Base-by-base conservation (phyloP, 1,284 basidiomycete species). In the Cryptococcus amylolentus region DNA sequence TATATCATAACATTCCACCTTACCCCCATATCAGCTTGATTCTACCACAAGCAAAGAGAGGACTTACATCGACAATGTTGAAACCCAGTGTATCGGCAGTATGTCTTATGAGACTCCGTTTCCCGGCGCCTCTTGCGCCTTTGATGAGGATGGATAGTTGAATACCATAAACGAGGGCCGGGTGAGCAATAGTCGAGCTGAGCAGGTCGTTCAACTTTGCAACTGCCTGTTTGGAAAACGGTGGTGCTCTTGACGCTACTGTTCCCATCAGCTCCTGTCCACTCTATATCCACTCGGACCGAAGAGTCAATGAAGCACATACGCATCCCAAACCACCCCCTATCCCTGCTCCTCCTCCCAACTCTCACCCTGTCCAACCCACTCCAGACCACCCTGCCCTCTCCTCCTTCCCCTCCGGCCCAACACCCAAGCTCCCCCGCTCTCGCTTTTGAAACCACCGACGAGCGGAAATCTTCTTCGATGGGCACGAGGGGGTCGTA, bases 1-100 rank as follows among this genome's bases (percentile, higher is more conserved):
- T 13, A 95, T 72, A 56, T 91, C 86, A 69, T 87, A 97, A 72
- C 91, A 94, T 63, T 95, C 87, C 44, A 95, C 80, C 90, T 92
- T 54, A n/a, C n/a, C 57, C 26, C 42, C n/a, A 8, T 4, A 18
- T 46, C 48, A 48, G 48, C 28, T 23, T 9, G n/a, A 20, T 8
- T 20, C 14, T 16, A 9, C 12, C 5, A 18, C 23, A 16, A 7
- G 2, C 13, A 14, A 6, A 47, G 26, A 14, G 16, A 39, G 16
- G 7, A 56, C 80, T 64, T 53, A 89, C 91, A 80, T 93, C 89
- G 12, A 91, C 79, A 0, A 93, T 58, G 73, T 93, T 91, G 56
- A 94, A 66, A 9, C 75, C 73, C 1, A 71, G 52, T 47, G 72
- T 68, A 48, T 71, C 60, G 8, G 72, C 65, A 9, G 72, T 49